Evolutionary conservation across 768 basidiomycete genomes (phyloP).

Genomic region (Grammothele lineata): DNA sequence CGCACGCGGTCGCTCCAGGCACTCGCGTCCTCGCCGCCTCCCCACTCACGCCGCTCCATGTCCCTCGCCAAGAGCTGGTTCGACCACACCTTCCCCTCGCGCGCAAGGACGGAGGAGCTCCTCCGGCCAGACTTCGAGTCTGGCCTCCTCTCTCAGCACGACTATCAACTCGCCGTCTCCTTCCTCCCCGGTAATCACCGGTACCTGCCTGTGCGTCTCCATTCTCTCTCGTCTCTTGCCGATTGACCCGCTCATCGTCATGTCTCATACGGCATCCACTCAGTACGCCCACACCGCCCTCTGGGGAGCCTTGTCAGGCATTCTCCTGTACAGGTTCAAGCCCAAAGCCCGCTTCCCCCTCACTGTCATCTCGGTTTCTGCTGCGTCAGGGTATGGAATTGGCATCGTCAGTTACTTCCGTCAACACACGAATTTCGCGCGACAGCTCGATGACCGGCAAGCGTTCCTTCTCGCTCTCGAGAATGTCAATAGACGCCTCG

Average conservation of each 20-base stretch:
- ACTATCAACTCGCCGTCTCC: conserved; percentile 50
- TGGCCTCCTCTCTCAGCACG: conserved; percentile 46
- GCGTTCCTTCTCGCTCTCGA: conserved; percentile 29
- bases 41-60: too few species aligned
- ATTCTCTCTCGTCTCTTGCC: conserved; percentile 1
- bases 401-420: conserved; percentile 24
- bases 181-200: conserved; percentile 51
- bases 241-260: conserved; percentile 11
- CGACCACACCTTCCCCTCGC: conserved; percentile 41
- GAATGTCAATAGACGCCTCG: conserved; percentile 25
- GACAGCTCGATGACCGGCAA: conserved; percentile 27
- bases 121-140: conserved; percentile 48
- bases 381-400: conserved; percentile 26
- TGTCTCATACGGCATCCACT: conserved; percentile 16
- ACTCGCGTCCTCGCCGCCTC: too few species aligned
- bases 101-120: conserved; percentile 39
- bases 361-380: conserved; percentile 9
- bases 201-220: conserved; percentile 38
- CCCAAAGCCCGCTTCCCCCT: conserved; percentile 8
- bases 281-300: conserved; percentile 23
- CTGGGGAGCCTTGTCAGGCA: conserved; percentile 24
- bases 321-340: conserved; percentile 20
- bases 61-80: conserved; percentile 32
- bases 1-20: too few species aligned
- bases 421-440: conserved; percentile 28